phyloP scores from a whole-genome alignment of 768 basidiomycete genomes.

The Podaxis sp. region DNA sequence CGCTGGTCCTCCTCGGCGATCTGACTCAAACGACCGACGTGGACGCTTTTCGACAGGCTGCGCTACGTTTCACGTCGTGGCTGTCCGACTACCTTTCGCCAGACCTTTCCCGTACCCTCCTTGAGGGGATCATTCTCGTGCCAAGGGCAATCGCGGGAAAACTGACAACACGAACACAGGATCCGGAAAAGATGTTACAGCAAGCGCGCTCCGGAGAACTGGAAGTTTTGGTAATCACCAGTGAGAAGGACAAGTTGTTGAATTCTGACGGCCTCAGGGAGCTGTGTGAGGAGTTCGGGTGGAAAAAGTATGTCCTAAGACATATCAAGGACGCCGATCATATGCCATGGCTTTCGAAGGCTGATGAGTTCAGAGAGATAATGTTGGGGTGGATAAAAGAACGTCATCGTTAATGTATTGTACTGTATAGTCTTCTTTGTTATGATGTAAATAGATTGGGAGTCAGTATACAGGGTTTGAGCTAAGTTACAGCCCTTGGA shows the following conservation, averaged over 20 bases:
- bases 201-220: conserved; percentile 19
- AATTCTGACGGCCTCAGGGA: conserved; percentile 16
- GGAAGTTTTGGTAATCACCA: conserved; percentile 23
- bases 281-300: conserved; percentile 20
- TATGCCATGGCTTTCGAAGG: conserved; percentile 22
- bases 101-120: conserved; percentile 14
- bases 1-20: conserved; percentile 15
- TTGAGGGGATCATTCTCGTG: conserved; percentile 21
- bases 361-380: conserved; percentile 17
- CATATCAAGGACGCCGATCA: conserved; percentile 23
- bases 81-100: conserved; percentile 15
- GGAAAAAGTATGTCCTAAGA: conserved; percentile 18
- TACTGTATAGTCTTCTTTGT: neutral
- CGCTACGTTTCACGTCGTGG: conserved; percentile 16
- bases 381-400: conserved; percentile 20
- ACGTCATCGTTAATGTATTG: neutral
- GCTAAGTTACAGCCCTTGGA: neutral
- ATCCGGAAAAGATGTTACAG: conserved; percentile 17
- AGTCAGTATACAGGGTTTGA: neutral
- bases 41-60: conserved; percentile 19
- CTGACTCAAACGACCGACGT: conserved; percentile 19
- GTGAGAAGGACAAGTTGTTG: conserved; percentile 21
- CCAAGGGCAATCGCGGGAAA: conserved; percentile 18
- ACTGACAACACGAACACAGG: conserved; percentile 22
- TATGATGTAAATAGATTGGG: neutral